Evolutionary conservation across 192 early-diverging fungal species (phyloP).

Genomic region (Diversispora epigaea): DNA sequence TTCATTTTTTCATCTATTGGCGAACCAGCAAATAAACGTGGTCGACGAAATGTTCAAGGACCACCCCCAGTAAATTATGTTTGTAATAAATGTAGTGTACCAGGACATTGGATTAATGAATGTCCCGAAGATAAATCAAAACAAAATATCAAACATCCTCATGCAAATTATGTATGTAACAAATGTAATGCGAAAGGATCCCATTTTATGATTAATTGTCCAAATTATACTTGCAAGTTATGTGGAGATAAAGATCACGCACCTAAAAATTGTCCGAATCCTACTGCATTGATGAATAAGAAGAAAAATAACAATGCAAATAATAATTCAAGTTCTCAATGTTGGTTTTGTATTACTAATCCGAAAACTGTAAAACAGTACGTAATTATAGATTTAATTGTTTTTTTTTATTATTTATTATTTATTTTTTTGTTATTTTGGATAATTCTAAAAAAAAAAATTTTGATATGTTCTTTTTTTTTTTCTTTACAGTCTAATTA

Average conservation of each 20-base stretch:
- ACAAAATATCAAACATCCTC: constrained; percentile 18
- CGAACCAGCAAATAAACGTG: constrained; percentile 2
- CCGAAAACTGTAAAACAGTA: constrained; percentile 84
- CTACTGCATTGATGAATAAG: not conserved
- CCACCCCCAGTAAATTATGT: constrained; percentile 48
- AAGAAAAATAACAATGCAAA: not conserved
- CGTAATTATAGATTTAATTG: not conserved
- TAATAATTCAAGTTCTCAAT: constrained; percentile 33
- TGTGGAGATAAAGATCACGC: constrained; percentile 67
- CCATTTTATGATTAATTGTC: constrained; percentile 57
- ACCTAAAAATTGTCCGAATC: constrained; percentile 61
- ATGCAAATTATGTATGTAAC: constrained; percentile 47
- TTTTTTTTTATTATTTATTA: not conserved
- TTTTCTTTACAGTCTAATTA: constrained; percentile 59
- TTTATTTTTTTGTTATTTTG: not conserved
- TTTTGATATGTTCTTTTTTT: not conserved
- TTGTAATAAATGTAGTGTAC: constrained; percentile 47
- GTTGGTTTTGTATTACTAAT: constrained; percentile 97
- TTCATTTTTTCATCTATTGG: not conserved
- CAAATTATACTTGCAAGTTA: constrained; percentile 58
- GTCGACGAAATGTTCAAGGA: constrained; percentile 1
- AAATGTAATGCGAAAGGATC: constrained; percentile 52
- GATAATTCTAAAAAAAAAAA: not conserved
- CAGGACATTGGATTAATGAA: constrained; percentile 49
- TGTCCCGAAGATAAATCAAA: constrained; percentile 37